A percentile compares a stretch with the other conserved stretches of the same genome.
These are phyloP conservation scores for Phoma sp. DNA, from an alignment of 2,329 filamentous ascomycete species.

Conservation along the genomic window DNA sequence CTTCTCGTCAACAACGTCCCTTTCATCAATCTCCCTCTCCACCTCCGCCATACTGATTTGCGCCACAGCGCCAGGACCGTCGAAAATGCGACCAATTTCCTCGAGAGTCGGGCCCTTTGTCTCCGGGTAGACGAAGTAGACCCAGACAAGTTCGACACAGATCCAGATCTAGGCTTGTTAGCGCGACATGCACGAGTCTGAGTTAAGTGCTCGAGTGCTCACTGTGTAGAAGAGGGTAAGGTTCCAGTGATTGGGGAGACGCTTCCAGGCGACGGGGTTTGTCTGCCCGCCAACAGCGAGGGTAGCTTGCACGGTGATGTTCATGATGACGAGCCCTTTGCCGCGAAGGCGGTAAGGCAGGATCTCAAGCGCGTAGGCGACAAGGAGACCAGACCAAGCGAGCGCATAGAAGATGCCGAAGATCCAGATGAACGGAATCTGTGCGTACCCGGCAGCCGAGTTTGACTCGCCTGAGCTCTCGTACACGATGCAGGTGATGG, in stretches of 20 bases:
- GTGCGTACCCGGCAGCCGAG: slow-evolving; percentile 51
- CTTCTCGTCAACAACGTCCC: slow-evolving; percentile 25
- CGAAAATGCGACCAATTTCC: slow-evolving; percentile 72
- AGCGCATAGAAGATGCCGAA: slow-evolving; percentile 61
- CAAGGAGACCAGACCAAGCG: slow-evolving; percentile 64
- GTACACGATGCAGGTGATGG: slow-evolving; percentile 39
- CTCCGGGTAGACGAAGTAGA: slow-evolving; percentile 56
- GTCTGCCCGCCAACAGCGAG: slow-evolving; percentile 67
- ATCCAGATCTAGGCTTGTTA: slow-evolving; percentile 58
- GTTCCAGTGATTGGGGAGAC: slow-evolving; percentile 63
- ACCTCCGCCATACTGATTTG: slow-evolving; percentile 32
- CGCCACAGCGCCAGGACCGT: slow-evolving; percentile 62
- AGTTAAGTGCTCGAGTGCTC: background rate
- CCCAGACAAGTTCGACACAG: slow-evolving; percentile 64
- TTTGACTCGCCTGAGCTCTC: slow-evolving; percentile 39
- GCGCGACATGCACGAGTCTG: background rate
- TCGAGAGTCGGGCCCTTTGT: slow-evolving; percentile 74
- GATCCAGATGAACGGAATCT: slow-evolving; percentile 60
- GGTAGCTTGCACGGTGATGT: slow-evolving; percentile 67
- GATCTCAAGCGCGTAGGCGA: slow-evolving; percentile 61
- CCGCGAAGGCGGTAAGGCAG: slow-evolving; percentile 57
- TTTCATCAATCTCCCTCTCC: slow-evolving; percentile 28
- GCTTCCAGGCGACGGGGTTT: slow-evolving; percentile 69
- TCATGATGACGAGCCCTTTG: slow-evolving; percentile 62
- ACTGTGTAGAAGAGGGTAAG: slow-evolving; percentile 69